Evolutionary conservation across 2,329 filamentous ascomycete genomes (phyloP).

Genomic region (Colletotrichum filicis): DNA sequence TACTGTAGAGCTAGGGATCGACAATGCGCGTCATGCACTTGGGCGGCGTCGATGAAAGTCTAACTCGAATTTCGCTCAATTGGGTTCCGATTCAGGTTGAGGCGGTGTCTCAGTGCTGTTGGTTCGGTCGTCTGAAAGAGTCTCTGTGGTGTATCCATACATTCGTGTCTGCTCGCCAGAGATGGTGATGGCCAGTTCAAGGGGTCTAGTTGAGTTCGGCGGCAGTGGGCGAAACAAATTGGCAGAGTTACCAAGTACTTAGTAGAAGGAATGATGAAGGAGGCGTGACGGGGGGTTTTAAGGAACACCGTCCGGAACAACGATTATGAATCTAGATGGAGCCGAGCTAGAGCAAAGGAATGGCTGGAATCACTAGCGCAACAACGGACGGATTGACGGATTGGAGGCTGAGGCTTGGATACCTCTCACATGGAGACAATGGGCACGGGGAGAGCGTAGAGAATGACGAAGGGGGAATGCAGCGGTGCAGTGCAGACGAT

Average conservation of each 20-base stretch:
- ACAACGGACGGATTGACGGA: constrained; percentile 1
- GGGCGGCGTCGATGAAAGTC: neutral
- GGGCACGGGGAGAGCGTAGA: neutral
- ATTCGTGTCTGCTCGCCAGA: neutral
- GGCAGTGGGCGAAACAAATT: neutral
- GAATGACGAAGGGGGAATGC: neutral
- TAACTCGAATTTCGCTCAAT: neutral
- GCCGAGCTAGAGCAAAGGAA: constrained; percentile 1
- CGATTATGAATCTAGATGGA: neutral
- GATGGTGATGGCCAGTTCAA: neutral
- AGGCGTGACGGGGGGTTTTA: constrained; percentile 4
- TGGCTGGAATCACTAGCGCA: constrained; percentile 21
- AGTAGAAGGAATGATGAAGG: neutral
- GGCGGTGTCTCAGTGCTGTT: neutral
- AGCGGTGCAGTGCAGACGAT: neutral
- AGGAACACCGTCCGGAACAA: neutral
- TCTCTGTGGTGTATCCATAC: neutral
- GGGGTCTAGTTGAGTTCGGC: neutral
- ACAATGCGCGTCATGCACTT: neutral
- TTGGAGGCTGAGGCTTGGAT: constrained; percentile 3
- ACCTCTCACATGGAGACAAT: neutral
- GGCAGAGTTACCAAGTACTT: neutral
- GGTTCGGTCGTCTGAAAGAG: neutral
- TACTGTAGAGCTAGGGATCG: neutral
- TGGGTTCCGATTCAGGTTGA: neutral